Evolutionary conservation across 495 filamentous ascomycete species (phyloP).

Genomic region (Pseudotulostoma volvatum): DNA sequence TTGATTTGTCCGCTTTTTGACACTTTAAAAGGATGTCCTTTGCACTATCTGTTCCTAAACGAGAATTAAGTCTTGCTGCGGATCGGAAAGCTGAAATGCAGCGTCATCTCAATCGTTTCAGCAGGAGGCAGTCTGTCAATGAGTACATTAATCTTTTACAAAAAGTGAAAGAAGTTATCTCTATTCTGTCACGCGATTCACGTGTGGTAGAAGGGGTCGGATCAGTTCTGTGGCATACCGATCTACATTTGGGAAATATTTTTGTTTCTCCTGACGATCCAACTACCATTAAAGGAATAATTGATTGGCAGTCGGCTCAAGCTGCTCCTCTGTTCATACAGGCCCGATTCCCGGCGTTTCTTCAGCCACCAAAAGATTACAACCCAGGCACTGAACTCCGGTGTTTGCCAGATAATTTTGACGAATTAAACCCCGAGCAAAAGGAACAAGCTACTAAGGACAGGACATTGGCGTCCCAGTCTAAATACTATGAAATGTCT

Average conservation of each 20-base stretch:
- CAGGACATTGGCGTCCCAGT: constrained; percentile 6
- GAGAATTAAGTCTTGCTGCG: constrained; percentile 4
- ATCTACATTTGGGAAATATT: constrained; percentile 15
- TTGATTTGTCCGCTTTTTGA: constrained; percentile 5
- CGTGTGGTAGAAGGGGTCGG: constrained; percentile 2
- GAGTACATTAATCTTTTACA: constrained; percentile 9
- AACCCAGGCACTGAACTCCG: constrained; percentile 7
- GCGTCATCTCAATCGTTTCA: constrained; percentile 5
- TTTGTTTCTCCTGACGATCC: constrained; percentile 10
- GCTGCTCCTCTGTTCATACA: constrained; percentile 11
- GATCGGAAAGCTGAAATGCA: constrained; percentile 3
- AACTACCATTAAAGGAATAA: constrained; percentile 10
- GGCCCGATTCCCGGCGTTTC: constrained; percentile 11
- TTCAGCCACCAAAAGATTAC: constrained; percentile 10
- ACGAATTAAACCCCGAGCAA: constrained; percentile 5
- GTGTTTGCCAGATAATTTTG: constrained; percentile 7
- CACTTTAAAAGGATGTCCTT: constrained; percentile 4
- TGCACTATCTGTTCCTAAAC: constrained; percentile 4
- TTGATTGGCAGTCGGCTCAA: constrained; percentile 14
- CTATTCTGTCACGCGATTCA: constrained; percentile 6
- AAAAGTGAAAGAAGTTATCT: constrained; percentile 3
- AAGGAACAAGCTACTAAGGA: constrained; percentile 7
- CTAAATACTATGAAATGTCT: constrained; percentile 11
- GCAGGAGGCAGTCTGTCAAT: constrained; percentile 4
- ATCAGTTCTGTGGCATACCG: constrained; percentile 12